Evolutionary conservation across 495 filamentous ascomycete species (phyloP), one percentile per base, ranked within the genome.

Genomic region (Lasiosphaeria hispida): DNA sequence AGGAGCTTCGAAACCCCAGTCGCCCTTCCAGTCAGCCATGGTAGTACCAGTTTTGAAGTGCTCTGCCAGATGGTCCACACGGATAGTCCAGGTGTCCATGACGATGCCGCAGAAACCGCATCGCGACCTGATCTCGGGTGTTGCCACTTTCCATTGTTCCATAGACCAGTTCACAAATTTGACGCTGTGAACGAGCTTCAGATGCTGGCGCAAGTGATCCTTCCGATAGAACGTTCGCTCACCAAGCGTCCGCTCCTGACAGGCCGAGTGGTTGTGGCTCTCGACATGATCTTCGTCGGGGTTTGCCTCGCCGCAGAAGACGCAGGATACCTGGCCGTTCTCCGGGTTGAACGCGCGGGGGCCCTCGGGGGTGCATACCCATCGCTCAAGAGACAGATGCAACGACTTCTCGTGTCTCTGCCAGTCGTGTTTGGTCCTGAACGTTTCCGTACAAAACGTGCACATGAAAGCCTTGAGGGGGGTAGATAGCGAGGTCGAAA

Each of bases 341-440:
- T 74, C 75, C 1, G 77, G 73, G 48, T 77, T 75, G 48, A 75
- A 71, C 39, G 77, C 70, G 23, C 77, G 74, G n/a, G 82, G 75
- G 1, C 87, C 87, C 57, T 84, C 72, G 0, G 89, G 88, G 40
- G 85, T 84, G 66, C 90, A 94, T 18, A 89, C 78, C 90, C 90
- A 94, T 19, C 85, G 84, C 61, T 92, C 90, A 0, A 92, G 79
- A 11, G 82, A 84, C 33, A 94, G 65, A 67, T 94, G 90, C 15
- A 92, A 74, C 15, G 86, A 89, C 61, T 90, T 91, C 67, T 94
- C 90, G 69, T 94, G 90, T 37, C 90, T 79, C 51, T 86, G 80
- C 90, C 90, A 94, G 69, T 94, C 90, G 69, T 91, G 87, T 69
- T 91, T 91, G 51, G 86, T 90, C 57, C 85, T 84, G 73, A 92